Conservation (phyloP, 176 grass and related monocot genomes). For the Calamus simplicifolius region DNA sequence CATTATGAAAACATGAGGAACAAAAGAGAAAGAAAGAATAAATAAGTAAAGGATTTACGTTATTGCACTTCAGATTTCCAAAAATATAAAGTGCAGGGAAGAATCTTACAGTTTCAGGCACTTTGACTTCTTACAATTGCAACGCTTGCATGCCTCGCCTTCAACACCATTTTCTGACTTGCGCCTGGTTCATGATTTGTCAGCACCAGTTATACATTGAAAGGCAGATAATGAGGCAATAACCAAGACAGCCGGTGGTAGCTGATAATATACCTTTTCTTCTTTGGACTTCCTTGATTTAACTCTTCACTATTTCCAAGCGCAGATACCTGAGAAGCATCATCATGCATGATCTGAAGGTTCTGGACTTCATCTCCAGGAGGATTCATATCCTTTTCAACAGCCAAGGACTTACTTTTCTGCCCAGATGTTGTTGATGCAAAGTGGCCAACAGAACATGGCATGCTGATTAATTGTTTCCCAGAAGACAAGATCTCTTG, state of each 20-base stretch:
- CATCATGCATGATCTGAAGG: constrained; percentile 33
- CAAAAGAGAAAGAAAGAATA: no score
- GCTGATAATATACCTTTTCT: constrained; percentile 56
- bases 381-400: constrained; percentile 37
- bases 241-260: not conserved
- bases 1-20: no score
- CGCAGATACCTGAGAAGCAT: constrained; percentile 34
- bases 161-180: constrained; percentile 73
- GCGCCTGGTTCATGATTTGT: constrained; percentile 37
- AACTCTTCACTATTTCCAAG: constrained; percentile 44
- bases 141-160: constrained; percentile 81
- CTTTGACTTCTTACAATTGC: constrained; percentile 99
- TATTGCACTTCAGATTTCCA: no score
- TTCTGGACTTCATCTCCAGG: constrained; percentile 25
- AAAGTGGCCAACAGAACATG: constrained; percentile 30
- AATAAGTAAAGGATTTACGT: no score
- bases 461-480: constrained; percentile 35
- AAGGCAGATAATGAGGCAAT: not conserved
- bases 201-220: not conserved
- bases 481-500: constrained; percentile 29
- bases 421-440: constrained; percentile 31
- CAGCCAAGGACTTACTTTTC: constrained; percentile 34
- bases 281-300: constrained; percentile 70
- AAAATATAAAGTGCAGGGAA: not conserved
- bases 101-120: constrained; percentile 87